These are phyloP conservation scores for Cladosporium sp. DNA, from an alignment of 2,329 filamentous ascomycete genomes.

Conservation along the genomic window DNA sequence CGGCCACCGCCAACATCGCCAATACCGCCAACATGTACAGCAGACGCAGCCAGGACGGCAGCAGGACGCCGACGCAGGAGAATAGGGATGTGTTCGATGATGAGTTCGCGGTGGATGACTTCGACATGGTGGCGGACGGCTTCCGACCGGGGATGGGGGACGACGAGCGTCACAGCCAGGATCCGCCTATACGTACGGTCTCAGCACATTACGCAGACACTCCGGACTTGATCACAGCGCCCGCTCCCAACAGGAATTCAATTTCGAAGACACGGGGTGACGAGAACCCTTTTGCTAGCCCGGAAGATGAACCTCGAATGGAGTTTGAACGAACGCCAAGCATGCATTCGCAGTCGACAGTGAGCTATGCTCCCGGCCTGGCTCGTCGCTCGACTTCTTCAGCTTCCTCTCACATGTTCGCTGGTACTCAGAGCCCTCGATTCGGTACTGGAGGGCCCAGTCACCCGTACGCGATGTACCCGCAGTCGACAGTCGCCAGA, in stretches of 20 bases:
- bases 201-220: conserved; percentile 36
- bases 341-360: conserved; percentile 43
- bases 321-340: conserved; percentile 28
- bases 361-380: conserved; percentile 26
- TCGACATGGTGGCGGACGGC: conserved; percentile 49
- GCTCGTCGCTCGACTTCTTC: conserved; percentile 37
- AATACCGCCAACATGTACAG: conserved; percentile 15
- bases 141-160: conserved; percentile 45
- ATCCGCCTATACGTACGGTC: conserved; percentile 35
- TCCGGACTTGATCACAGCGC: conserved; percentile 23
- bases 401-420: conserved; percentile 42
- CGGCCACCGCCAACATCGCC: conserved; percentile 7
- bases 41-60: conserved; percentile 28
- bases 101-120: conserved; percentile 49
- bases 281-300: conserved; percentile 40
- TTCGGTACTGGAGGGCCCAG: conserved; percentile 72
- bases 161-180: conserved; percentile 29
- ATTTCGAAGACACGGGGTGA: conserved; percentile 36
- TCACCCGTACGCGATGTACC: conserved; percentile 83
- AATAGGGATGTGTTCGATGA: conserved; percentile 53
- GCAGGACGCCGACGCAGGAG: conserved; percentile 34
- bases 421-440: conserved; percentile 64
- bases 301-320: conserved; percentile 36
- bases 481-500: conserved; percentile 64
- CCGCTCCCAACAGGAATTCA: conserved; percentile 31